These are phyloP conservation scores for Rhodotorula graminis DNA, from an alignment of 768 basidiomycete genomes.

Conservation along the genomic window DNA sequence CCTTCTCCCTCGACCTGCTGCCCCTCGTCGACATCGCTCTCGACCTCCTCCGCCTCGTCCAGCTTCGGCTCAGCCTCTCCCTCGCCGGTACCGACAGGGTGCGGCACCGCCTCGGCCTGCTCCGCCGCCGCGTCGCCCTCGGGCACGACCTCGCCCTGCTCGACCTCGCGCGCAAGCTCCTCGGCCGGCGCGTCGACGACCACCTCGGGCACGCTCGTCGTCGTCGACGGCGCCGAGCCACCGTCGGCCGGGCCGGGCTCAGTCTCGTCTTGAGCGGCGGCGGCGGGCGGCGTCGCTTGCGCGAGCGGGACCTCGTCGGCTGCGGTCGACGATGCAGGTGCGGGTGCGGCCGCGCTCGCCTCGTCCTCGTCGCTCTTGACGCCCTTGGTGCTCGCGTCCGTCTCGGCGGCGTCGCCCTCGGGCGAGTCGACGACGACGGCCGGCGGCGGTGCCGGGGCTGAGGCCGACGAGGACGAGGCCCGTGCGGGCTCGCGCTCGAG, in stretches of 20 bases:
- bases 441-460: neutral
- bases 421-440: neutral
- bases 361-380: neutral
- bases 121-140: neutral
- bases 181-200: conserved; percentile 1
- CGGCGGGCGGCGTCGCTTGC: neutral
- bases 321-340: neutral
- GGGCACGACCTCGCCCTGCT: neutral
- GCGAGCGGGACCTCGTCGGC: neutral
- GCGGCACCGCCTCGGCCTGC: neutral
- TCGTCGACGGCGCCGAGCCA: no score
- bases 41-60: neutral
- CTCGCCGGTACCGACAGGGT: neutral
- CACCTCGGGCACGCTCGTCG: neutral
- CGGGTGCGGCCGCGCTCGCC: neutral
- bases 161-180: neutral
- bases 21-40: neutral
- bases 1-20: neutral
- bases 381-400: neutral
- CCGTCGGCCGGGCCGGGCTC: neutral
- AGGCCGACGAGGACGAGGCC: no score
- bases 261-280: neutral
- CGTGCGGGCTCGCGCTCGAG: no score
- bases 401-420: neutral
- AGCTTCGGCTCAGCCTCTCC: neutral